A percentile compares a stretch with the other conserved stretches of the same genome.
phyloP scores from a whole-genome alignment of 345 rosid genomes.

The Aquilaria sinensis region DNA sequence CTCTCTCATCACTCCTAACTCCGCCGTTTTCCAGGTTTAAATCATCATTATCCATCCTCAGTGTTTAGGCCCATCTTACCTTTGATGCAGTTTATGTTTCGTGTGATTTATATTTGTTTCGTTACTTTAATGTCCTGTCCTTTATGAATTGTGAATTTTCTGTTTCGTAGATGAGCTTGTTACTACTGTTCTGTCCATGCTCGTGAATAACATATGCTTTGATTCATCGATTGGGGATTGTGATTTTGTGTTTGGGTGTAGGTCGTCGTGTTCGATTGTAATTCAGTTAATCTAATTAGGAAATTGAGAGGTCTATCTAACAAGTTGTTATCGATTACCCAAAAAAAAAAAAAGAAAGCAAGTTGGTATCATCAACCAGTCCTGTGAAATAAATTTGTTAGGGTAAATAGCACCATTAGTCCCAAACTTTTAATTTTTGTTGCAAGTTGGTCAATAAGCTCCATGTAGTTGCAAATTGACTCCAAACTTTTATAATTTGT shows the following conservation, averaged over 20 bases:
- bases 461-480: no score
- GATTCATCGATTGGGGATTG: no score
- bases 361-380: no score
- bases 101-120: not conserved
- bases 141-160: not conserved
- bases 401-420: no score
- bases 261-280: not conserved
- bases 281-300: no score
- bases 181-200: not conserved
- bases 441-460: no score
- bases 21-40: constrained; percentile 75
- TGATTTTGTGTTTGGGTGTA: no score
- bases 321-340: no score
- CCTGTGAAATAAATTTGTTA: no score
- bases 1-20: constrained; percentile 58
- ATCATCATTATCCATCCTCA: not conserved
- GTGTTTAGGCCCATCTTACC: not conserved
- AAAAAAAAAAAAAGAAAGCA: no score
- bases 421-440: no score
- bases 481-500: no score
- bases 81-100: not conserved
- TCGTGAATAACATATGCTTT: not conserved
- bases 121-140: not conserved
- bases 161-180: not conserved
- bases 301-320: not conserved